Percentiles rank a stretch among this genome's conserved stretches.
Conservation (phyloP, 2,329 filamentous ascomycete genomes). For the Amauroascus verrucosus region DNA sequence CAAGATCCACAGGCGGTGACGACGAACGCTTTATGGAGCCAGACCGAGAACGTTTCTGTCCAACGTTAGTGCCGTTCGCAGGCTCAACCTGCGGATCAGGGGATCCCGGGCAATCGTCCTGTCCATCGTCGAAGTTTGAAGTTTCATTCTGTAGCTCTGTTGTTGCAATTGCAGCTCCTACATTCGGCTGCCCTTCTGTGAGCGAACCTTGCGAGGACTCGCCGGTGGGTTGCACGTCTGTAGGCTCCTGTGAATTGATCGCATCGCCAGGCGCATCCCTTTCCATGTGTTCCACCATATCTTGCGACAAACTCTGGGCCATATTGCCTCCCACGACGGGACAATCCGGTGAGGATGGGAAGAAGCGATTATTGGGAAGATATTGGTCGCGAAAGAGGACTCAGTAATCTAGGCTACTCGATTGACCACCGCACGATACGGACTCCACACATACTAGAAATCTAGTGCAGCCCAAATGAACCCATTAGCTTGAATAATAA, state of each 20-base stretch:
- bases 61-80: conserved; percentile 42
- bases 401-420: background rate
- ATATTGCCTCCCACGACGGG: background rate
- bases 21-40: conserved; percentile 43
- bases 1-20: conserved; percentile 24
- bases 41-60: conserved; percentile 51
- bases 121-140: conserved; percentile 36
- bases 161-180: conserved; percentile 41
- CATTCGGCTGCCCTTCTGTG: conserved; percentile 35
- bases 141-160: conserved; percentile 25
- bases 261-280: background rate
- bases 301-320: background rate
- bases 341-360: background rate
- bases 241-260: background rate
- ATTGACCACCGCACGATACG: background rate
- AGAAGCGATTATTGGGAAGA: background rate
- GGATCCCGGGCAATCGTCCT: conserved; percentile 26
- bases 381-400: background rate
- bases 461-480: background rate
- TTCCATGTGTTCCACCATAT: background rate
- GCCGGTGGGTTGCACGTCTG: background rate
- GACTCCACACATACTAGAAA: background rate
- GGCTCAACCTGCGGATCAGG: conserved; percentile 21
- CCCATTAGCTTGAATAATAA: background rate
- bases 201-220: background rate